phyloP scores from a whole-genome alignment of 1,139 yeast genomes.

The Magnusiomyces paraingens region DNA sequence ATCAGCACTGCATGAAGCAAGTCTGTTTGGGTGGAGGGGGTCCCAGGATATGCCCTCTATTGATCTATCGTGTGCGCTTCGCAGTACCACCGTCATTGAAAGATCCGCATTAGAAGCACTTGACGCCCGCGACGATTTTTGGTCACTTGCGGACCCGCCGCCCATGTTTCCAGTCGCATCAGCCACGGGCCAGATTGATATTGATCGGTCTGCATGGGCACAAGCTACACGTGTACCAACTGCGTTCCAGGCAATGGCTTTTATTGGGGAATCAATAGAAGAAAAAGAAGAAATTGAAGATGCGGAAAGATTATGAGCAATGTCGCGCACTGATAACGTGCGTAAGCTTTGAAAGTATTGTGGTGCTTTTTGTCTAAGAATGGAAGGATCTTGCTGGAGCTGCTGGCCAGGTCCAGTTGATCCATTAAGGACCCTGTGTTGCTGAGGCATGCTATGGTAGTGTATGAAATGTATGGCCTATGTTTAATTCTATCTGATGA shows the following conservation, averaged over 20 bases:
- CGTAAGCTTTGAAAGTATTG: too few species aligned
- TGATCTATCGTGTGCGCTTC: constrained; percentile 36
- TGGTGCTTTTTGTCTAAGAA: too few species aligned
- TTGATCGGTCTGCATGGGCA: constrained; percentile 23
- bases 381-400: too few species aligned
- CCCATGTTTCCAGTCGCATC: constrained; percentile 24
- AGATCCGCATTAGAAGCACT: background rate
- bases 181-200: constrained; percentile 27
- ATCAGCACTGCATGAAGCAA: constrained; percentile 59
- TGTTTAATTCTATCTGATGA: too few species aligned
- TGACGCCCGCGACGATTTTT: constrained; percentile 13
- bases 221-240: constrained; percentile 26
- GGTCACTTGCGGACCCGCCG: constrained; percentile 5
- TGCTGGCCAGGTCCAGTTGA: too few species aligned
- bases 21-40: constrained; percentile 44
- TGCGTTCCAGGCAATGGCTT: constrained; percentile 24
- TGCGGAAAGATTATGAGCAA: too few species aligned
- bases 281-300: background rate
- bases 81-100: background rate
- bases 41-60: constrained; percentile 56
- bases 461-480: too few species aligned
- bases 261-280: constrained; percentile 1
- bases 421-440: too few species aligned
- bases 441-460: too few species aligned
- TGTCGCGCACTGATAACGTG: too few species aligned